Evolutionary conservation across 352 stramenopile species (phyloP), one percentile per base, ranked within the genome.

Genomic region (Pythium pyrilobum): DNA sequence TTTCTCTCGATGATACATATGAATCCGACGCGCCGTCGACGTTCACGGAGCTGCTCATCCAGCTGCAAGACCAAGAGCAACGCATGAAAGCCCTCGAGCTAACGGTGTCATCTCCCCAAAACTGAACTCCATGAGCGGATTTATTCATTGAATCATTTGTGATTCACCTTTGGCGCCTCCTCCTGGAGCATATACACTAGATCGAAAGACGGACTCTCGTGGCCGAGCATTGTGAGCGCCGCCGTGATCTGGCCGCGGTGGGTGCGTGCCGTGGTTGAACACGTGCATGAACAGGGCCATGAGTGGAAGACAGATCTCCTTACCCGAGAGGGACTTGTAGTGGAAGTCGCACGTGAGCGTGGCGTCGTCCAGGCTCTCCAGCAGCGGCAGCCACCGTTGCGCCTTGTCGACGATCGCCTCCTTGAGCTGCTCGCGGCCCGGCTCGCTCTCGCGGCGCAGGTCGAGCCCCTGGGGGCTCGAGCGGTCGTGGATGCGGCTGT

Each of bases 241-340:
- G 56, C 56, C 13, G 56, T 59, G 28, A 64, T 21, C 24, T 64
- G 56, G 1, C 56, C 56, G 16, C 56, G 56, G 40, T 64, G 56
- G 39, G 23, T 64, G 56, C 4, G 56, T 64, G 24, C 56, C 56
- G 56, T 64, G 56, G 48, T 64, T 64, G 34, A 64, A 64, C 42
- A 64, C 56, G 42, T 64, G 56, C 32, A 39, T 21, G 33, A 64
- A 42, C 18, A 50, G 25, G 5, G 20, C 18, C 10, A 38, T 21
- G 42, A 64, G 54, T 16, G 48, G 43, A 28, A 54, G n/a, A 15
- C 23, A 23, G 27, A 45, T 32, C 8, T 24, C 20, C 24, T 47
- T 3, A 0, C 48, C 56, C 5, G 25, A 43, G 5, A 53, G 32
- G 6, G 33, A 48, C 24, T 33, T n/a, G 49, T 58, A 64, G 15